Evolutionary conservation across 2,329 filamentous ascomycete genomes (phyloP), one percentile per base, ranked within the genome.

Genomic region (Neonectria magnoliae): DNA sequence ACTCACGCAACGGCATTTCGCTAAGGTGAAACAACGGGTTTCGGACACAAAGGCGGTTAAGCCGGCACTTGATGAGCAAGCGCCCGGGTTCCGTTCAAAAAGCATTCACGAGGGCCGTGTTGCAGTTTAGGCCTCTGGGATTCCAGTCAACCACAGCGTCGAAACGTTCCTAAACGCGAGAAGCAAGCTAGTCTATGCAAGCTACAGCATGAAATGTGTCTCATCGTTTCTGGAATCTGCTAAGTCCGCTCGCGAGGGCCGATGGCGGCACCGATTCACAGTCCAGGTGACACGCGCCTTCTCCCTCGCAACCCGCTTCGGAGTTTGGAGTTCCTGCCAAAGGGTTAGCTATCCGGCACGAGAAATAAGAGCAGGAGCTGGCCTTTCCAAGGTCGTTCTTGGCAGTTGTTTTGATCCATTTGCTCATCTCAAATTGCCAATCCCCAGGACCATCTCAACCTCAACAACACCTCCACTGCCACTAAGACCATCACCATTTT

Each of bases 241-340:
- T 58, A 64, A 66, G 38, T 66, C 64, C 64, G 60, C 31, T 27
- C 52, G 52, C 38, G 59, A 53, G 16, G 8, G 18, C 41, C 52
- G 52, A 57, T 22, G 11, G 33, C 8, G 14, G 53, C 16, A 22
- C 27, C 20, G 20, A 48, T 58, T 58, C 48, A 27, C 42, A 2
- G 25, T 31, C 6, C 20, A 58, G 25, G 64, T 56, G 31, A 51
- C 36, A 63, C 60, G 33, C 31, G 7, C 50, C 16, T 42, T 33
- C 45, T 22, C 29, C 3, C 9, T 29, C 16, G 45, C 44, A 53
- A 13, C 27, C 25, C 8, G 13, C 11, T 14, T n/a, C 18, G 5
- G 18, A 6, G 41, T 38, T 36, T 42, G 54, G 14, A 18, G 31
- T 48, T 51, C 33, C 25, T 48, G 27, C 10, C 14, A 25, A 18